Percentiles rank a stretch among this genome's conserved stretches.
phyloP scores from a whole-genome alignment of 495 filamentous ascomycete genomes.

The Neurospora cerealis region DNA sequence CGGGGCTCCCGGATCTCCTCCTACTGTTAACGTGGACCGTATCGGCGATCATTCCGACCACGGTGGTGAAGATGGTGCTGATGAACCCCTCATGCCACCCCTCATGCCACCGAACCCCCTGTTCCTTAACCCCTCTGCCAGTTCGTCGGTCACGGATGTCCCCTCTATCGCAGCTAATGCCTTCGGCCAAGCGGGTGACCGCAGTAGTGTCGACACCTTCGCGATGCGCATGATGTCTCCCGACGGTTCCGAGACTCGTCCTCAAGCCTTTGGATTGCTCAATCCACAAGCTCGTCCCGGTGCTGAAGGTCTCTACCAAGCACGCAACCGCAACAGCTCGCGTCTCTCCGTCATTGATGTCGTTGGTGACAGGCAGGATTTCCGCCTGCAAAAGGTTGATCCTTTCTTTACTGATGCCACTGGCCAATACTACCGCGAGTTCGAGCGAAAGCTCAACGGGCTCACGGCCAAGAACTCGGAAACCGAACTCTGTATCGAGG shows the following conservation, averaged over 20 bases:
- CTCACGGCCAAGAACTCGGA: constrained; percentile 49
- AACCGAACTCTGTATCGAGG: constrained; percentile 50
- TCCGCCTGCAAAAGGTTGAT: constrained; percentile 50
- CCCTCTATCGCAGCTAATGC: constrained; percentile 9
- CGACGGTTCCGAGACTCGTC: constrained; percentile 11
- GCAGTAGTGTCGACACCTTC: constrained; percentile 16
- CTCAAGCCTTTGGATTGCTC: constrained; percentile 7
- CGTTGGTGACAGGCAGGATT: constrained; percentile 15
- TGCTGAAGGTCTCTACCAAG: constrained; percentile 10
- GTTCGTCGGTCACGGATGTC: constrained; percentile 13
- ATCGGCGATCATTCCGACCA: neutral
- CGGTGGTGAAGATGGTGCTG: constrained; percentile 1
- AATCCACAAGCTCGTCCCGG: constrained; percentile 12
- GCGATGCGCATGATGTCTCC: constrained; percentile 21
- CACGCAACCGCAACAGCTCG: constrained; percentile 13
- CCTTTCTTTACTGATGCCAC: constrained; percentile 55
- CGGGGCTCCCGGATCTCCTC: constrained; percentile 4
- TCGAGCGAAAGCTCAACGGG: constrained; percentile 40
- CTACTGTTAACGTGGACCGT: neutral
- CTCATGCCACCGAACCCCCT: constrained; percentile 15
- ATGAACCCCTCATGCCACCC: constrained; percentile 11
- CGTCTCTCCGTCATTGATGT: constrained; percentile 12
- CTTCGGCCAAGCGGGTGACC: constrained; percentile 5
- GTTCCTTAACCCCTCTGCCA: constrained; percentile 12
- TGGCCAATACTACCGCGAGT: constrained; percentile 46